Evolutionary conservation across 2,329 filamentous ascomycete species (phyloP), one percentile per base, ranked within the genome.

Genomic region (Tympanopsis confertula): DNA sequence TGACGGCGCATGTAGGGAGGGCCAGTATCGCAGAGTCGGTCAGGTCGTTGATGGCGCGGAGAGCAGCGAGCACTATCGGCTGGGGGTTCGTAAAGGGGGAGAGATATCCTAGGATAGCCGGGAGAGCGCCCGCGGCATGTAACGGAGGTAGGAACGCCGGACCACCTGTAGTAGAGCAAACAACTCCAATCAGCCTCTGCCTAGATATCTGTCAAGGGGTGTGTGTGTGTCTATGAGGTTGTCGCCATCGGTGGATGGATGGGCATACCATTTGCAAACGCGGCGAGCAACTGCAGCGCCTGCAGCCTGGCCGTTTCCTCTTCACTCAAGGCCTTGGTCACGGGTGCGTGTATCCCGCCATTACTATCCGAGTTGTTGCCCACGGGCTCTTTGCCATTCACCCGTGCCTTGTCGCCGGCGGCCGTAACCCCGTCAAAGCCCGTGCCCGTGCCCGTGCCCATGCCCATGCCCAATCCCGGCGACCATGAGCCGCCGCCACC

Each of bases 261-360:
- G 18, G 38, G 46, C 68, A 50, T 68, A 87, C 88, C 87, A 60
- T 83, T 80, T 40, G 86, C 85, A 52, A 96, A 74, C 56, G 85
- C 91, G 35, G 82, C 80, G 24, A 94, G 64, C n/a, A 95, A 71
- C 45, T 93, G 78, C 28, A 88, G 72, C n/a, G 83, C 82, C 55
- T 94, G 85, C 40, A 91, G 64, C 46, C 77, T 74, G 35, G 80
- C 68, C 33, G 74, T 69, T 39, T 88, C 80, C 41, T 84, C 76
- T 10, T 78, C 72, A 3, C 66, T 68, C 45, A 78, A 54, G 3
- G 54, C 45, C 22, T 51, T 52, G 7, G 57, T 58, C 12, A 59
- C 52, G 19, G 53, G 43, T 36, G 47, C 45, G 32, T 52, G 46
- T 18, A 52, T 48, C 15, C 50, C 51, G 33, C 51, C 43, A 43